Conservation (phyloP, 116 monocot species). For the Cymodocea nodosa region DNA sequence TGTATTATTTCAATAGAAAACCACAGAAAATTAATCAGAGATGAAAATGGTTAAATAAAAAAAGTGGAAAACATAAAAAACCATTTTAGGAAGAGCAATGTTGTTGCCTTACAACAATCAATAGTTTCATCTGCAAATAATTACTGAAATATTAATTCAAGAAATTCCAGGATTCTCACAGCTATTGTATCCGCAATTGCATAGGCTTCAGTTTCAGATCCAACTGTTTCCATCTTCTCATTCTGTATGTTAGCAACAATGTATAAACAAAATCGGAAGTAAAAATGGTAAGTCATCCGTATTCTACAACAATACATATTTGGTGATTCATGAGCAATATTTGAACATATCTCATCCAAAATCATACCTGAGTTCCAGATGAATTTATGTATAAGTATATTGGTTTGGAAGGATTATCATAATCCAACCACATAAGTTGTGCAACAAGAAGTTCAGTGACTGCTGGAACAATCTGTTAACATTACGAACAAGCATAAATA, state of each 20-base stretch:
- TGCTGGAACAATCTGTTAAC: slow-evolving; percentile 61
- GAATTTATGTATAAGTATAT: slow-evolving; percentile 86
- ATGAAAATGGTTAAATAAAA: too few relatives aligned
- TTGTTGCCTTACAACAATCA: neutral
- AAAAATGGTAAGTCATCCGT: too few relatives aligned
- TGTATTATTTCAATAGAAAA: too few relatives aligned
- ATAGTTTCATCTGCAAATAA: neutral
- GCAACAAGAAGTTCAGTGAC: slow-evolving; percentile 79
- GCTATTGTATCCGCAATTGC: slow-evolving; percentile 74
- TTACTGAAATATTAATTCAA: neutral
- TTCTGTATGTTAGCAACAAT: slow-evolving; percentile 30
- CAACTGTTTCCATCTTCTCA: slow-evolving; percentile 75
- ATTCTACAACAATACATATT: too few relatives aligned
- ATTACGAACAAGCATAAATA: slow-evolving; percentile 3
- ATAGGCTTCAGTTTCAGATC: slow-evolving; percentile 90
- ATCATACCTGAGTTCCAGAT: slow-evolving; percentile 65
- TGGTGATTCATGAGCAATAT: too few relatives aligned
- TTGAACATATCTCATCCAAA: neutral
- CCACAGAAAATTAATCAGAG: too few relatives aligned
- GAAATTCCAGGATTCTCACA: slow-evolving; percentile 30
- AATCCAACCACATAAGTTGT: slow-evolving; percentile 90
- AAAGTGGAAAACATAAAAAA: too few relatives aligned
- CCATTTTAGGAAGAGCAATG: slow-evolving; percentile 11
- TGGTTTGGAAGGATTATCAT: slow-evolving; percentile 72
- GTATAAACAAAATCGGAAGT: neutral